A percentile compares a stretch with the other conserved stretches of the same genome.
These are phyloP conservation scores for Crithidia fasciculata DNA, from an alignment of 208 protist genomes.

Conservation along the genomic window DNA sequence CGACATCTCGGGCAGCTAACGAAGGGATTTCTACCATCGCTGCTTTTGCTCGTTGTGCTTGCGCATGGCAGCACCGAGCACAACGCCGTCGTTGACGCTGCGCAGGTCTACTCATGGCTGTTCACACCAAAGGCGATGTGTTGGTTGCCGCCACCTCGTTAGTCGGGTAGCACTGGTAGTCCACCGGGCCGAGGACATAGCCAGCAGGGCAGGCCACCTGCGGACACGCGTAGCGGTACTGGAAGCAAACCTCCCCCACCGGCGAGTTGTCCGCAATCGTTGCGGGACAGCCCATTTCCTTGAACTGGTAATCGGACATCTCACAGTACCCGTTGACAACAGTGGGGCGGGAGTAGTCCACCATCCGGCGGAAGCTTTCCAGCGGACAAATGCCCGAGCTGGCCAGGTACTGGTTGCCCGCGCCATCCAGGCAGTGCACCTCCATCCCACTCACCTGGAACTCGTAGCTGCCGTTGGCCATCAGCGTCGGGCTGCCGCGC, in stretches of 20 bases:
- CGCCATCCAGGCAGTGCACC: conserved; percentile 41
- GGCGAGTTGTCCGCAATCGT: conserved; percentile 16
- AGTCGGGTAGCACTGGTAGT: conserved; percentile 11
- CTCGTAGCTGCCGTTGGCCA: conserved; percentile 32
- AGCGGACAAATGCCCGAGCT: conserved; percentile 48
- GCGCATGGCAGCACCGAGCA: neutral
- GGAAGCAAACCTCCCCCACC: conserved; percentile 36
- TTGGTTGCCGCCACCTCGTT: neutral
- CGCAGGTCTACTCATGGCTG: neutral
- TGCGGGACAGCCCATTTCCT: conserved; percentile 43
- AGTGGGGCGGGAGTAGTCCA: conserved; percentile 55
- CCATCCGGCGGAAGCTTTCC: conserved; percentile 55
- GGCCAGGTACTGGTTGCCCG: conserved; percentile 32
- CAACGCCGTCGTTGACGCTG: conserved; percentile 6
- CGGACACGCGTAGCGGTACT: conserved; percentile 47
- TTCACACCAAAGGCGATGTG: neutral
- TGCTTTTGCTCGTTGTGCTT: conserved; percentile 2
- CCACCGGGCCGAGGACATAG: neutral
- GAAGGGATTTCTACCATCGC: neutral
- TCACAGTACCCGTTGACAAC: conserved; percentile 34
- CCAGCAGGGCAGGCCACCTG: conserved; percentile 20
- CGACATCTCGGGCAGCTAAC: neutral
- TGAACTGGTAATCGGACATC: conserved; percentile 36
- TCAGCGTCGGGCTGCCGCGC: conserved; percentile 42
- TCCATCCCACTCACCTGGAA: conserved; percentile 38